Evolutionary conservation across 176 grass and related monocot species (phyloP), one percentile per base, ranked within the genome.

Genomic region (Aegilops sharonensis): DNA sequence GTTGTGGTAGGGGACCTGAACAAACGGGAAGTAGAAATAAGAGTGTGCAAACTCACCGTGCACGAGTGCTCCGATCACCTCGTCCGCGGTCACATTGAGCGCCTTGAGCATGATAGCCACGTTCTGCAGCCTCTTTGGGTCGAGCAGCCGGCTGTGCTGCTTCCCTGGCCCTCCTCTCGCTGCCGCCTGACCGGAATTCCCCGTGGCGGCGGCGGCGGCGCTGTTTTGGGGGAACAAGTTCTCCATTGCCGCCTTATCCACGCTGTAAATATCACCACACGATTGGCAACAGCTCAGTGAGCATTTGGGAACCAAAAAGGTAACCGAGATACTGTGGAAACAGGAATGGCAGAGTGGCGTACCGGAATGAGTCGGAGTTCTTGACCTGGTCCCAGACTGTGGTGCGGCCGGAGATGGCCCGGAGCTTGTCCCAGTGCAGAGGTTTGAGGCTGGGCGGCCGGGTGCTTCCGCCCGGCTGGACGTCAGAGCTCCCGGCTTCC

Each of bases 221-320:
- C 85, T 34, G 30, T 31, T 89, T 60, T 87, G 80, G 27, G 79
- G 72, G 85, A 92, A 92, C 80, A 92, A 71, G 84, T 83, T 87
- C 92, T 94, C 94, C 86, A 97, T 94, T 36, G 90, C 91, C 17
- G 85, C 94, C 62, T 94, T 92, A 71, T 94, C 85, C 76, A 97
- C 86, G 54, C 94, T 97, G 90, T 72, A 67, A 9, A n/a, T 68
- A 75, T 64, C n/a, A 40, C 45, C 73, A 14, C 60, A 17, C 6
- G 21, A 35, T 79, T 29, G 81, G 4, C 36, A 8, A 32, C 1
- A 34, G 43, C 9, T 63, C 42, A 9, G 67, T 72, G 18, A 32
- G 48, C 30, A 31, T 31, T 31, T 31, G 30, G 30, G 57, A 75
- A 21, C 34, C 35, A 77, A 5, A 11, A 9, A 54, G 14, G 14